These are phyloP conservation scores for Leccinum colubrinum DNA, from an alignment of 1,284 basidiomycete genomes.

Conservation along the genomic window DNA sequence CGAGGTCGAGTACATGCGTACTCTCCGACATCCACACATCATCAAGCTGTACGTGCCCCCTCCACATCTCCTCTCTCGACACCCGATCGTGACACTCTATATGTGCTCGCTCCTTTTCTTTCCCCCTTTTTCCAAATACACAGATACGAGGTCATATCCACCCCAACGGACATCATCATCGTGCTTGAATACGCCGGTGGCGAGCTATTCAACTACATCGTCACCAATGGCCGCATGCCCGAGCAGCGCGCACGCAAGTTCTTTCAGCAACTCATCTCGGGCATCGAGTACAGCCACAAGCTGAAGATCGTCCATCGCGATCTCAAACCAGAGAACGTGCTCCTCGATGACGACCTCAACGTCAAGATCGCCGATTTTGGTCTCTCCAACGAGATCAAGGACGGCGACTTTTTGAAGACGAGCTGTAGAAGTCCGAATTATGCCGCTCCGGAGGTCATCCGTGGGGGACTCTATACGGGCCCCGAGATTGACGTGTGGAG, in stretches of 20 bases:
- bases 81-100: conserved; percentile 10
- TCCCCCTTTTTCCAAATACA: neutral
- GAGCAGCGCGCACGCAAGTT: conserved; percentile 85
- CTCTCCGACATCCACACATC: conserved; percentile 91
- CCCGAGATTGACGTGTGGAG: conserved; percentile 99
- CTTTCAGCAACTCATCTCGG: conserved; percentile 96
- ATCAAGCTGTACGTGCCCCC: conserved; percentile 79
- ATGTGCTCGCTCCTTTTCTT: neutral
- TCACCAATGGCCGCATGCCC: conserved; percentile 83
- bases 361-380: conserved; percentile 98
- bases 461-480: conserved; percentile 89
- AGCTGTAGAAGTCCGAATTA: conserved; percentile 97
- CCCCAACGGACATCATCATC: conserved; percentile 92
- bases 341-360: conserved; percentile 75
- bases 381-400: conserved; percentile 89
- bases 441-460: conserved; percentile 94
- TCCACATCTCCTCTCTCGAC: neutral
- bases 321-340: conserved; percentile 91
- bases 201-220: conserved; percentile 96
- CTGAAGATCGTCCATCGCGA: conserved; percentile 43
- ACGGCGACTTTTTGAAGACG: conserved; percentile 93
- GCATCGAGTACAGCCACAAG: conserved; percentile 92
- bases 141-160: conserved; percentile 95
- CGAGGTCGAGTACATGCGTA: conserved; percentile 94
- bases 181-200: conserved; percentile 92